Conservation (phyloP, 1,139 yeast species). For the Komagataea norvegica region DNA sequence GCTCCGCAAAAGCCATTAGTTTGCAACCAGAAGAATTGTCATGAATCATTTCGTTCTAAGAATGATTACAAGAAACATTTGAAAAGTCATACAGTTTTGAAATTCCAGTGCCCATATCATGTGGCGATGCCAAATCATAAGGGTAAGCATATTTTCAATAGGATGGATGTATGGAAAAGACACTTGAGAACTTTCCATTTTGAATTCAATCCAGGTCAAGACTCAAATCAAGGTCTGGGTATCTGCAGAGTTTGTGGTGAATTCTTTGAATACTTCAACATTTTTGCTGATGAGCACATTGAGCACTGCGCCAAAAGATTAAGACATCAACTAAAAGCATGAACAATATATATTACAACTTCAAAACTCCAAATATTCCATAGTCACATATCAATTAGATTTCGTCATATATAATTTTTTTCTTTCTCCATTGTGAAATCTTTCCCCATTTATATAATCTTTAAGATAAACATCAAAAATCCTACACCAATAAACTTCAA, state of each 20-base stretch:
- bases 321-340: conserved; percentile 1
- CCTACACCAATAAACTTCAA: no score
- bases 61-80: conserved; percentile 64
- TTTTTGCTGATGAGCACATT: conserved; percentile 40
- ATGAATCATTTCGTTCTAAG: conserved; percentile 63
- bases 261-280: conserved; percentile 51
- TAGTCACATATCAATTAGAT: no score
- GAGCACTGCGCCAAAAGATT: conserved; percentile 8
- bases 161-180: conserved; percentile 66
- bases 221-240: conserved; percentile 41
- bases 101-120: conserved; percentile 70
- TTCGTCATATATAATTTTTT: no score
- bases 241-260: conserved; percentile 62
- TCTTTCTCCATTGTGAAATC: no score
- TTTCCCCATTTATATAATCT: no score
- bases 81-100: conserved; percentile 60
- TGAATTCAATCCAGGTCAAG: conserved; percentile 11
- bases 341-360: background rate
- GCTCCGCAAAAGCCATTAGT: conserved; percentile 36
- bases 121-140: conserved; percentile 56
- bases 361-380: background rate
- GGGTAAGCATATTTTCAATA: conserved; percentile 65
- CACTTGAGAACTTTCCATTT: conserved; percentile 65
- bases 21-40: conserved; percentile 45
- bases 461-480: no score